These are phyloP conservation scores for Claviceps maximensis DNA, from an alignment of 2,329 filamentous ascomycete species.

Conservation along the genomic window DNA sequence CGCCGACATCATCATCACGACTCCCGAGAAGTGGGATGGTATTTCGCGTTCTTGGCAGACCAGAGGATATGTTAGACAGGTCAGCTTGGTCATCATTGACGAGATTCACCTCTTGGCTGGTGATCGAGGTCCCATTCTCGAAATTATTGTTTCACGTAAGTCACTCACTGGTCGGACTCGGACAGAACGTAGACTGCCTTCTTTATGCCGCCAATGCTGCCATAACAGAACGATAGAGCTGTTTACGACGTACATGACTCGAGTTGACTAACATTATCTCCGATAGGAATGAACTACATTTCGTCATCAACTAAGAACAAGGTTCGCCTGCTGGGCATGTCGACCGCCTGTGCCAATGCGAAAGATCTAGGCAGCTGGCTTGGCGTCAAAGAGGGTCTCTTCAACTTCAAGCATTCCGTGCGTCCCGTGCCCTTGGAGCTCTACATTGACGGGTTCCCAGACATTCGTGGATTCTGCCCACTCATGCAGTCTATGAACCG, in stretches of 20 bases:
- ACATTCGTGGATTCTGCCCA: conserved; percentile 88
- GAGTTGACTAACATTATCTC: background rate
- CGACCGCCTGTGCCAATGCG: conserved; percentile 92
- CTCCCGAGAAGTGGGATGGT: conserved; percentile 99
- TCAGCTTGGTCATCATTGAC: conserved; percentile 93
- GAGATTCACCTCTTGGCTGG: conserved; percentile 96
- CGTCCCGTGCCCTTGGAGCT: conserved; percentile 91
- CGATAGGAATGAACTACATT: conserved; percentile 90
- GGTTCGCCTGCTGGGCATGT: conserved; percentile 94
- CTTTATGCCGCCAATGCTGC: background rate
- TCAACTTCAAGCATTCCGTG: conserved; percentile 96
- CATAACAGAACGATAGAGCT: background rate
- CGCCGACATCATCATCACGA: conserved; percentile 95
- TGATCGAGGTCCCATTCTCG: conserved; percentile 90
- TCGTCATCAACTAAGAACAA: conserved; percentile 82
- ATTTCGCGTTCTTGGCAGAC: conserved; percentile 98
- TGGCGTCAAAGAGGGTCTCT: conserved; percentile 86
- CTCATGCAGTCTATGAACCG: conserved; percentile 99
- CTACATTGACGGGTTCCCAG: conserved; percentile 94
- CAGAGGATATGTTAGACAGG: conserved; percentile 86
- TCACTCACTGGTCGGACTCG: conserved; percentile 1
- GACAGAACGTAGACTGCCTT: background rate
- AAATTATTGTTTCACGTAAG: conserved; percentile 74
- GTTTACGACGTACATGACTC: background rate
- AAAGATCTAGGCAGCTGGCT: conserved; percentile 92